Percentiles rank a stretch among this genome's conserved stretches.
phyloP scores from a whole-genome alignment of 805 yeast genomes.

The Hemisphaericaspora nanyangensis region DNA sequence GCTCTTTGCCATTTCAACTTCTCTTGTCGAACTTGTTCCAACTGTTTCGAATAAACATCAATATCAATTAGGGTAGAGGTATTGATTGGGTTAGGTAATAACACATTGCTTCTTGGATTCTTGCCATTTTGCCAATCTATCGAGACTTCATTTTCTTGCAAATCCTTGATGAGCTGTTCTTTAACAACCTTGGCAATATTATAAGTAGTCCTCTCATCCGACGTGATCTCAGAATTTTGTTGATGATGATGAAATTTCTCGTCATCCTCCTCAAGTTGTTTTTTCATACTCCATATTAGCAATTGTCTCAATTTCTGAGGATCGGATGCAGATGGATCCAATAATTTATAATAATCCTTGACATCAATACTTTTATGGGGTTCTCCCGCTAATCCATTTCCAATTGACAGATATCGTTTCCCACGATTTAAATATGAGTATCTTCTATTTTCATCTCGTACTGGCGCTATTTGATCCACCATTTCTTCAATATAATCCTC shows the following conservation, averaged over 20 bases:
- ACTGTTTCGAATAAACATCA: constrained; percentile 41
- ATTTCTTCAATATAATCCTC: not conserved
- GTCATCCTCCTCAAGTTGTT: constrained; percentile 36
- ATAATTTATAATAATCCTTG: constrained; percentile 54
- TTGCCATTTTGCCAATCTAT: constrained; percentile 65
- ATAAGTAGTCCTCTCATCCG: constrained; percentile 42
- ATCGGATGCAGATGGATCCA: constrained; percentile 61
- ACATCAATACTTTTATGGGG: constrained; percentile 63
- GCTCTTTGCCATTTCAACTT: constrained; percentile 44
- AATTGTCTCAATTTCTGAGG: constrained; percentile 72
- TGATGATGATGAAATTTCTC: constrained; percentile 10
- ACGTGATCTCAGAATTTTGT: too few species aligned
- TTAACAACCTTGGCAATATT: constrained; percentile 61
- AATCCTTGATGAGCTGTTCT: constrained; percentile 57
- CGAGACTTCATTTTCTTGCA: constrained; percentile 54
- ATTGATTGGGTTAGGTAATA: constrained; percentile 61
- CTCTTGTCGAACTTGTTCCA: constrained; percentile 43
- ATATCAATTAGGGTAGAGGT: constrained; percentile 46
- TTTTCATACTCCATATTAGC: constrained; percentile 62
- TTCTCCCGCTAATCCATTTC: constrained; percentile 64
- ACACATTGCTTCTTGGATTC: constrained; percentile 18
- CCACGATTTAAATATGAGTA: constrained; percentile 59
- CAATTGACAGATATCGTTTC: constrained; percentile 67
- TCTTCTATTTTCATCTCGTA: constrained; percentile 25
- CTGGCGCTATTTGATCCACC: not conserved